Evolutionary conservation across 2,329 filamentous ascomycete genomes (phyloP), one percentile per base, ranked within the genome.

Genomic region (Pyricularia sp.): DNA sequence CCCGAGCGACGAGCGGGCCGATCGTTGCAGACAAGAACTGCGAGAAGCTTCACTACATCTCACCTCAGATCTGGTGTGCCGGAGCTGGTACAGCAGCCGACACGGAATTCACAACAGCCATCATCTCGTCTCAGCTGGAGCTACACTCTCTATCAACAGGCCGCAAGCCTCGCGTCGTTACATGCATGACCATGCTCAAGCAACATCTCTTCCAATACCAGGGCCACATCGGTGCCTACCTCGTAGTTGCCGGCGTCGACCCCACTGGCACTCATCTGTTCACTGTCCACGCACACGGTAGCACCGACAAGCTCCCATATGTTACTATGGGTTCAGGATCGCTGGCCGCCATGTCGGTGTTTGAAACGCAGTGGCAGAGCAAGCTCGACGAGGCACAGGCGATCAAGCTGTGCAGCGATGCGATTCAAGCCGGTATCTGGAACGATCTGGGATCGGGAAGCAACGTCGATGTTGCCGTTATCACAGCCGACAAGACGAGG

Each of bases 1-100:
- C 94, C 70, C 87, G 94, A 85, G 94, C 94, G 69, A 99, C 94
- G 61, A 96, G 90, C 69, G 94, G 94, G 44, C 93, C 94, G 70
- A 99, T 99, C 78, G 94, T 99, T 71, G 96, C 96, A 78, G 94
- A 99, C 86, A 99, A 99, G 91, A 99, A 99, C 85, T 97, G 94
- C 82, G 93, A 99, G 81, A 99, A 99, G 82, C 88, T 99, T 69
- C 94, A 99, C 82, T 99, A 96, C 83, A 99, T 99, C 77, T 84
- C 94, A 59, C 93, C 94, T 66, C 92, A 97, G 78, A 99, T 99
- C 79, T 99, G 94, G 94, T 99, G 94, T 79, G 94, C 94, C 10
- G 94, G 94, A 71, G 96, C 94, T 70, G 94, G 96, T 77, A 99
- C 94, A 63, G 94, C 94, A 68, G 94, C 94, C 72, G 94, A 99